These are phyloP conservation scores for Solanum sitiens DNA, from an alignment of 257 asterid species.

Conservation along the genomic window DNA sequence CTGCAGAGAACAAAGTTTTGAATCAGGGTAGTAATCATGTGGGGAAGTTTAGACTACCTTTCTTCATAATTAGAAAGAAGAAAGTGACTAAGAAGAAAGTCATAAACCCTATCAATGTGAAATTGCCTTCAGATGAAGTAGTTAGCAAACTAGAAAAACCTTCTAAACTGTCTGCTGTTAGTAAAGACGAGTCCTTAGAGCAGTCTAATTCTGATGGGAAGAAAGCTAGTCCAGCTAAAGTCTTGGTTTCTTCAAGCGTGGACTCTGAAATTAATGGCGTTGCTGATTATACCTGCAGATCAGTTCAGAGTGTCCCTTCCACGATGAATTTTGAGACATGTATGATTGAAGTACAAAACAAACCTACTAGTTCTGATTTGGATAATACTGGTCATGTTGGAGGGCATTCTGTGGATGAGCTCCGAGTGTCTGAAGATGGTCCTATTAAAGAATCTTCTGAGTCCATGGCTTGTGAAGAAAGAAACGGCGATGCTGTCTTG, in stretches of 20 bases:
- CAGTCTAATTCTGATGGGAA: conserved; percentile 12
- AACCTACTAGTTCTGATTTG: conserved; percentile 1
- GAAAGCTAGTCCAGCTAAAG: conserved; percentile 13
- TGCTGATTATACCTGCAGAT: conserved; percentile 5
- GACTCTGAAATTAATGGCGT: conserved; percentile 10
- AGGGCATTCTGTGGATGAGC: conserved; percentile 11
- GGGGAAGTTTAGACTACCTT: conserved; percentile 10
- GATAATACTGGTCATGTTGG: not conserved
- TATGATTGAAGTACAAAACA: conserved; percentile 6
- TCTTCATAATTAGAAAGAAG: conserved; percentile 12
- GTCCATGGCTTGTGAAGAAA: conserved; percentile 11
- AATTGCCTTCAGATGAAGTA: conserved; percentile 1
- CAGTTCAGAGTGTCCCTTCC: conserved; percentile 7
- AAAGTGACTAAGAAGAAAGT: conserved; percentile 7
- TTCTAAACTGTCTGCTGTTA: conserved; percentile 4
- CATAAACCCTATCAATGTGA: conserved; percentile 1
- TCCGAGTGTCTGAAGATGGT: conserved; percentile 1
- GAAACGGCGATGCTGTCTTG: conserved; percentile 7
- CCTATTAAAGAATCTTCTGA: conserved; percentile 7
- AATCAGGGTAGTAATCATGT: conserved; percentile 3
- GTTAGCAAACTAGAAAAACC: conserved; percentile 2
- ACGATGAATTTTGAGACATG: conserved; percentile 8
- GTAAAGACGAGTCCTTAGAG: conserved; percentile 6
- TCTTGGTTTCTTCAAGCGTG: conserved; percentile 3
- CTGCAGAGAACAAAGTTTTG: not conserved